These are phyloP conservation scores for Erodium maritimum DNA, from an alignment of 345 rosid genomes.

Conservation along the genomic window DNA sequence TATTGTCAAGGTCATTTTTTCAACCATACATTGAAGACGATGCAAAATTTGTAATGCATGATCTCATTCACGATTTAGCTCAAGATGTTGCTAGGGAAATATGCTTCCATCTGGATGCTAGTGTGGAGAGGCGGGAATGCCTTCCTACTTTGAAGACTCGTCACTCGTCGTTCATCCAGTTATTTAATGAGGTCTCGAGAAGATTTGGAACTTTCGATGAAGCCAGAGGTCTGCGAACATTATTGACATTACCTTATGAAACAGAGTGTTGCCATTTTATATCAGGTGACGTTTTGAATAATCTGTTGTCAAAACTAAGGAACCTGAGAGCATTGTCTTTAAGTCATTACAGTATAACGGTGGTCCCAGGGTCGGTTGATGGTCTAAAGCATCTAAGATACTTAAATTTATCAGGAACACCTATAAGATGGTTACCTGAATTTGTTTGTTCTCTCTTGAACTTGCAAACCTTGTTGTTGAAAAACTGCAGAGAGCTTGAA, in stretches of 20 bases:
- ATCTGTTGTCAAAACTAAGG: conserved; percentile 8
- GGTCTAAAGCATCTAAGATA: conserved; percentile 9
- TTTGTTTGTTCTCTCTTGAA: conserved; percentile 8
- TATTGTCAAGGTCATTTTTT: conserved; percentile 20
- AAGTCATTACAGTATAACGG: background rate
- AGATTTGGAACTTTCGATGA: conserved; percentile 5
- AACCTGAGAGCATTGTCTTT: conserved; percentile 13
- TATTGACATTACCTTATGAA: conserved; percentile 1
- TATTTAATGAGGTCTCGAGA: background rate
- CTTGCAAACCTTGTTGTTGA: conserved; percentile 17
- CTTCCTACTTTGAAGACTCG: background rate
- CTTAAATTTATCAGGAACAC: conserved; percentile 8
- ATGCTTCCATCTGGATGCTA: background rate
- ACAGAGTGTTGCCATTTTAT: background rate
- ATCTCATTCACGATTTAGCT: conserved; percentile 17
- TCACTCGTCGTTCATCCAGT: conserved; percentile 5
- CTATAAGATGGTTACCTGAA: conserved; percentile 9
- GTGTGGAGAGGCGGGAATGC: no score
- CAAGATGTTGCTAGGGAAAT: conserved; percentile 8
- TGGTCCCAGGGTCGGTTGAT: conserved; percentile 9
- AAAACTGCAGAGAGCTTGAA: conserved; percentile 5
- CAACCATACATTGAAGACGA: conserved; percentile 9
- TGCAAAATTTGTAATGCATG: conserved; percentile 21
- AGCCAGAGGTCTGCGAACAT: conserved; percentile 10
- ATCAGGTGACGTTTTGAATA: background rate